phyloP scores from a whole-genome alignment of 345 rosid species.

The Psidium friedrichsthalianum region DNA sequence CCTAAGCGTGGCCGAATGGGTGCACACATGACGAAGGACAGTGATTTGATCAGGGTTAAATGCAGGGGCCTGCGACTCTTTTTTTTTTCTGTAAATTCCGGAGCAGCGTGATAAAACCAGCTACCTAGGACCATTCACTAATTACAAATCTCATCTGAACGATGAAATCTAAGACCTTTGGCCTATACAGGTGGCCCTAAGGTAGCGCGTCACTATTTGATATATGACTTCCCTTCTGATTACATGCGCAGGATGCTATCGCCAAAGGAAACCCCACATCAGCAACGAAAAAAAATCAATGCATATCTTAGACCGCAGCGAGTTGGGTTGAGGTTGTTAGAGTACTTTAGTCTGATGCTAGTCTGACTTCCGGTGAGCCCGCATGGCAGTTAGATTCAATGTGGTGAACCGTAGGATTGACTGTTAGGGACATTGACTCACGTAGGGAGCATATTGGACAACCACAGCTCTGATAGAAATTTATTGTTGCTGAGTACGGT shows the following conservation, averaged over 20 bases:
- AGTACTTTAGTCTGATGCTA: background rate
- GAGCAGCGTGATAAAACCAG: background rate
- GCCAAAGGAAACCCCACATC: conserved; percentile 21
- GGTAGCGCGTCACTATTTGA: conserved; percentile 11
- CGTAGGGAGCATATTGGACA: background rate
- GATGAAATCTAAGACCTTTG: background rate
- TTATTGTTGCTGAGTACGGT: background rate
- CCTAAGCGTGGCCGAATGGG: background rate
- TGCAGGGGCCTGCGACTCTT: conserved; percentile 18
- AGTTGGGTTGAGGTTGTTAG: background rate
- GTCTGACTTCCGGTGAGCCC: background rate
- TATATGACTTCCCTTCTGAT: conserved; percentile 13
- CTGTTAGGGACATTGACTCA: background rate
- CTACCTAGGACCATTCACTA: background rate
- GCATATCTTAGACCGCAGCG: background rate
- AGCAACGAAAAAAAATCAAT: conserved; percentile 18
- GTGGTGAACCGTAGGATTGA: background rate
- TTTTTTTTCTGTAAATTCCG: background rate
- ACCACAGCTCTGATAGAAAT: background rate
- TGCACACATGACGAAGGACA: conserved; percentile 14
- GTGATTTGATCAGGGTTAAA: conserved; percentile 18
- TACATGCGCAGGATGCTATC: conserved; percentile 11
- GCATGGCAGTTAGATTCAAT: background rate
- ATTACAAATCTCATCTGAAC: background rate
- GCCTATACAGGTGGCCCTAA: background rate